Percentiles rank a stretch among this genome's conserved stretches.
phyloP scores from a whole-genome alignment of 371 early-diverging fungal genomes.

The Dinochytrium kinnereticum region DNA sequence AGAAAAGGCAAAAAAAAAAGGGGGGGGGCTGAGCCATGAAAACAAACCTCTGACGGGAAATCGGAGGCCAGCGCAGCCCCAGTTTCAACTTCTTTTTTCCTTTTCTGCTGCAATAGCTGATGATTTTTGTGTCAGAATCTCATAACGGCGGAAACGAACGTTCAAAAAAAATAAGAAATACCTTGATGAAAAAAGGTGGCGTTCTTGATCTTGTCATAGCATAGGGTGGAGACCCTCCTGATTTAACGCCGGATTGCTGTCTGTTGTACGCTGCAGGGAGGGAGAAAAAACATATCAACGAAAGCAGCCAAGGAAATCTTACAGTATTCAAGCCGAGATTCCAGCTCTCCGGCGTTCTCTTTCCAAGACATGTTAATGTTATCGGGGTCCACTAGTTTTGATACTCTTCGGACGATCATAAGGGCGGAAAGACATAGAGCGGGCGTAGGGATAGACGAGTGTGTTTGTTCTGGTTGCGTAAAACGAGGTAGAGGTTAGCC shows the following conservation, averaged over 20 bases:
- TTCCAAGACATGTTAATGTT: slow-evolving; percentile 26
- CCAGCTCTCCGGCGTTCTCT: slow-evolving; percentile 1
- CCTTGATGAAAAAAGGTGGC: slow-evolving; percentile 10
- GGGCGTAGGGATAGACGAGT: slow-evolving; percentile 8
- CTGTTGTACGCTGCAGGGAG: slow-evolving; percentile 9
- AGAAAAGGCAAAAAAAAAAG: too few species aligned
- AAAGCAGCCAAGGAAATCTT: not conserved
- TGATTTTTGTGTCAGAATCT: not conserved
- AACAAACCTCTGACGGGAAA: slow-evolving; percentile 8
- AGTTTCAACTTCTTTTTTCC: not conserved
- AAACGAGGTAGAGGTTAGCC: not conserved
- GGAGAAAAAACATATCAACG: not conserved
- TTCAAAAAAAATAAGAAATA: not conserved
- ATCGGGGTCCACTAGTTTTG: slow-evolving; percentile 16
- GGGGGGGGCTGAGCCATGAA: too few species aligned
- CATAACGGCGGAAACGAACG: not conserved
- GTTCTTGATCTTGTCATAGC: not conserved
- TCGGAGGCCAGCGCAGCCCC: not conserved
- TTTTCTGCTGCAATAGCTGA: slow-evolving; percentile 8
- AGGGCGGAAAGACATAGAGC: slow-evolving; percentile 6
- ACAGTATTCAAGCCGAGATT: slow-evolving; percentile 18
- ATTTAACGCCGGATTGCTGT: slow-evolving; percentile 12
- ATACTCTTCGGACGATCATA: not conserved
- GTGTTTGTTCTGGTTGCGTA: not conserved
- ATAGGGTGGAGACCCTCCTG: not conserved